These are phyloP conservation scores for Phialophora macrospora DNA, from an alignment of 2,329 filamentous ascomycete species.

Conservation along the genomic window DNA sequence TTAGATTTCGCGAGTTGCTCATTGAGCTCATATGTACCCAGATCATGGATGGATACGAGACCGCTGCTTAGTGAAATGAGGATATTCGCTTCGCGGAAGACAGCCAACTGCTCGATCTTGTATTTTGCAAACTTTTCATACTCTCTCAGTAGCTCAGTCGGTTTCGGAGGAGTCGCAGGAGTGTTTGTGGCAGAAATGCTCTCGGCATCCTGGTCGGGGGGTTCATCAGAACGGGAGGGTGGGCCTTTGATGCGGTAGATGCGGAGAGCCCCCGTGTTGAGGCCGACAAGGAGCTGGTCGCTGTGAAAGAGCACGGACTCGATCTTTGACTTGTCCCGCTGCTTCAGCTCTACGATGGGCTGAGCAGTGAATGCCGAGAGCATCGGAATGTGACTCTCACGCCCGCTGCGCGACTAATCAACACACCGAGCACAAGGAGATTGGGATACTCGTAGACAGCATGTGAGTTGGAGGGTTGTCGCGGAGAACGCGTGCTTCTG, in stretches of 20 bases:
- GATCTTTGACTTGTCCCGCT: slow-evolving; percentile 94
- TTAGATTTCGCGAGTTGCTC: slow-evolving; percentile 82
- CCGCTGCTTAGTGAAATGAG: slow-evolving; percentile 90
- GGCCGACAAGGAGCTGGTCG: slow-evolving; percentile 86
- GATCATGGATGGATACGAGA: slow-evolving; percentile 85
- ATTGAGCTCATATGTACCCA: slow-evolving; percentile 80
- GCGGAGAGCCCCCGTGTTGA: slow-evolving; percentile 85
- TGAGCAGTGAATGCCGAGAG: slow-evolving; percentile 96
- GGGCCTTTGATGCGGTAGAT: slow-evolving; percentile 87
- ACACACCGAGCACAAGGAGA: not conserved
- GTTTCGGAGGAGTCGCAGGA: slow-evolving; percentile 43
- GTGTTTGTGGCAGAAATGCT: slow-evolving; percentile 31
- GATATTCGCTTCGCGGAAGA: slow-evolving; percentile 92
- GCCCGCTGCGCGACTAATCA: not conserved
- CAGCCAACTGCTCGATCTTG: slow-evolving; percentile 88
- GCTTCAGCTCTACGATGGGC: slow-evolving; percentile 94
- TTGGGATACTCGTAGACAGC: not conserved
- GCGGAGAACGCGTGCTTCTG: not conserved
- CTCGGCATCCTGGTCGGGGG: slow-evolving; percentile 41
- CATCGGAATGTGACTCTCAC: slow-evolving; percentile 58
- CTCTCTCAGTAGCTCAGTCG: slow-evolving; percentile 86
- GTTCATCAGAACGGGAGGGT: slow-evolving; percentile 41
- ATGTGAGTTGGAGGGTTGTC: not conserved
- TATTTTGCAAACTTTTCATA: slow-evolving; percentile 91
- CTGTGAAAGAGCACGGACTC: slow-evolving; percentile 93